Base-by-base conservation (phyloP, 2,329 filamentous ascomycete species). In the Ophiostoma himal-ulmi region DNA sequence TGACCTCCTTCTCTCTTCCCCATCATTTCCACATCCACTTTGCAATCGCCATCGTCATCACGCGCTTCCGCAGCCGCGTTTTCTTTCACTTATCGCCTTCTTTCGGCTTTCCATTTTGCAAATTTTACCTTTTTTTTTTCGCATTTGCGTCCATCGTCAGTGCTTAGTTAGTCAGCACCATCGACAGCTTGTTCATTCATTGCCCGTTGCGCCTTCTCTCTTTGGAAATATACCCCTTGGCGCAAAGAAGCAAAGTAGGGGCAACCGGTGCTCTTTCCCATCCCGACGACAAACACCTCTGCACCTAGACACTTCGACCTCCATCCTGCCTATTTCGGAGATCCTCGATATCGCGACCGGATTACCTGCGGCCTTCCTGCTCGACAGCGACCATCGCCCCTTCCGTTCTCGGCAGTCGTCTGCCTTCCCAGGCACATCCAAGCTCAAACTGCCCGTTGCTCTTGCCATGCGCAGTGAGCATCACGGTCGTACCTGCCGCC, bases 391-490 rank as follows among this genome's bases (percentile, higher is more conserved):
- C 44, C 67, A 34, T 69, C 39, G 65, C 69, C 37, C 69, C 44
- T 70, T 67, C 70, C 68, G 36, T 62, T 22, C 36, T 30, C 34
- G 68, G 68, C 52, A 20, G 41, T 65, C 66, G 52, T 60, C 52
- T 54, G 41, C 68, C 64, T 11, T 7, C 20, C 37, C 20, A 34
- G 13, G n/a, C 22, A 10, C 8, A 13, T 36, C 30, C 22, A 39
- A 20, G n/a, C 22, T 8, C 5, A 5, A 41, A 20, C 11, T 52
- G 34, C 52, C 7, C 65, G 7, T 70, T 70, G 72, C 69, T 73
- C 72, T 73, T 75, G 75, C 75, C 76, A 78, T 78, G 77, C 74
- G 70, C 73, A 69, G 73, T 70, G 71, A 72, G 66, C 72, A 22
- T 48, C 60, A 20, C 72, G 22, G 68, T 73, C 71, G 73, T 74